These are phyloP conservation scores for Neltuma alba DNA, from an alignment of 306 rosid genomes.

Conservation along the genomic window DNA sequence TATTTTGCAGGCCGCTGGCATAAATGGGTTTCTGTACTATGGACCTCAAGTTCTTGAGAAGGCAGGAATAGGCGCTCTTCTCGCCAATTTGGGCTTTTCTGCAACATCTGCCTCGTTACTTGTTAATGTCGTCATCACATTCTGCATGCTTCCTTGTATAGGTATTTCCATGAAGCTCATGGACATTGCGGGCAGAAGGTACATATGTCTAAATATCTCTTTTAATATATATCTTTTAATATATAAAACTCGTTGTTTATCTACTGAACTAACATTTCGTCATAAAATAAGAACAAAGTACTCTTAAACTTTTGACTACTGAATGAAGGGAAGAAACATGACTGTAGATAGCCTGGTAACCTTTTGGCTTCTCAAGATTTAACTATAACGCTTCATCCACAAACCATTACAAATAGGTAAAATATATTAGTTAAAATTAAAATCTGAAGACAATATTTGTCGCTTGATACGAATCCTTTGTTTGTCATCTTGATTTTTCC, in stretches of 20 bases:
- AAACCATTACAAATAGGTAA: background rate
- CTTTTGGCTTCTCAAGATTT: background rate
- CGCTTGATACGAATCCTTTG: background rate
- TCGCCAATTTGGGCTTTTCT: constrained; percentile 51
- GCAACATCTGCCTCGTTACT: constrained; percentile 55
- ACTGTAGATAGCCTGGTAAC: background rate
- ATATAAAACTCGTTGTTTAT: background rate
- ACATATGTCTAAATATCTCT: background rate
- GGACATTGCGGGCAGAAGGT: constrained; percentile 81
- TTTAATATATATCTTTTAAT: background rate
- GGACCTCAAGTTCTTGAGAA: constrained; percentile 66
- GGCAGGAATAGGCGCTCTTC: constrained; percentile 63
- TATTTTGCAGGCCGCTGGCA: constrained; percentile 63
- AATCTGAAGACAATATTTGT: background rate
- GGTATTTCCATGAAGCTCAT: constrained; percentile 64
- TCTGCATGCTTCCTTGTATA: constrained; percentile 77
- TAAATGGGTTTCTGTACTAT: constrained; percentile 69
- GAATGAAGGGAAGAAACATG: background rate
- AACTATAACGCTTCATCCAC: background rate
- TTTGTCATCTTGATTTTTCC: background rate
- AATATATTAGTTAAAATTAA: too few species aligned
- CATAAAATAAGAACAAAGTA: background rate
- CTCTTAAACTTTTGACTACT: background rate
- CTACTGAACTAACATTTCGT: background rate
- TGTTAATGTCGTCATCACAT: constrained; percentile 51